phyloP scores from a whole-genome alignment of 2,329 filamentous ascomycete species.

The Zalaria obscura region DNA sequence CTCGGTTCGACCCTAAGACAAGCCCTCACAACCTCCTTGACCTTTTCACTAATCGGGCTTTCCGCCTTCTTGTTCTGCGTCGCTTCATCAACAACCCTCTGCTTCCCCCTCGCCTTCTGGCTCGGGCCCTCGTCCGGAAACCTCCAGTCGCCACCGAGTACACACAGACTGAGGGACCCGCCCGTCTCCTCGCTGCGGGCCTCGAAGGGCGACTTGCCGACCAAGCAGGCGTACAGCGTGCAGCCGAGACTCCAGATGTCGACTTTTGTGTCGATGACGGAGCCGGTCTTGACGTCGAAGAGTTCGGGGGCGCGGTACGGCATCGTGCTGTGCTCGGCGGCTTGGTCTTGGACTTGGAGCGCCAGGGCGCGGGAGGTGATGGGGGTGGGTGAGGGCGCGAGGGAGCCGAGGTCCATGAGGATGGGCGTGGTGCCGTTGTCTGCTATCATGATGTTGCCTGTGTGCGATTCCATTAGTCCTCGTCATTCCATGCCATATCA shows the following conservation, averaged over 20 bases:
- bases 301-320: conserved; percentile 94
- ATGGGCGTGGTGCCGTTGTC: conserved; percentile 81
- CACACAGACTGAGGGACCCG: conserved; percentile 81
- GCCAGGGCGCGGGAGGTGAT: conserved; percentile 85
- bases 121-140: conserved; percentile 72
- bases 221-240: conserved; percentile 92
- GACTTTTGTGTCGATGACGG: conserved; percentile 85
- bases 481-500: neutral
- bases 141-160: conserved; percentile 86
- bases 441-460: conserved; percentile 93
- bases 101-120: conserved; percentile 34
- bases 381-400: conserved; percentile 72
- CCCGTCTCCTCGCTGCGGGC: conserved; percentile 92
- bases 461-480: neutral
- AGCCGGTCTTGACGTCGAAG: conserved; percentile 92
- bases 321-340: conserved; percentile 96
- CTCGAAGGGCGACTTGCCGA: conserved; percentile 95
- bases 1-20: conserved; percentile 78
- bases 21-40: conserved; percentile 74
- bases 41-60: conserved; percentile 57
- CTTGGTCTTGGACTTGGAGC: conserved; percentile 82
- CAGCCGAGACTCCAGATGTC: conserved; percentile 97
- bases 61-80: conserved; percentile 17
- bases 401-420: conserved; percentile 91
- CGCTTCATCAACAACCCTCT: conserved; percentile 24